Conservation (phyloP, 2,329 filamentous ascomycete genomes). For the Beauveria pseudobassiana region DNA sequence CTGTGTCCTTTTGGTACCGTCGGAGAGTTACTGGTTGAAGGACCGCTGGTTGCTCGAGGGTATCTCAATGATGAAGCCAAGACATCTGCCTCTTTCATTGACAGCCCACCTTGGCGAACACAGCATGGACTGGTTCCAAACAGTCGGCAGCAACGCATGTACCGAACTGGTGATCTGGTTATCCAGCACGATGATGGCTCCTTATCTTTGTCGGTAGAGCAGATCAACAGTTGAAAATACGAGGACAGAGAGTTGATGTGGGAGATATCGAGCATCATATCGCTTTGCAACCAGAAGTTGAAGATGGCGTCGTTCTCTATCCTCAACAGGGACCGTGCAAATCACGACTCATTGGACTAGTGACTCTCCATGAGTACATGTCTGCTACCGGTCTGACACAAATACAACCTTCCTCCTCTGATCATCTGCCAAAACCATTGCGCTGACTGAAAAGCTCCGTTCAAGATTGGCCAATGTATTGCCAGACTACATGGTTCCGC, state of each 20-base stretch:
- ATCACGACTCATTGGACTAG: background rate
- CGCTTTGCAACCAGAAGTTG: background rate
- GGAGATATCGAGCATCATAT: background rate
- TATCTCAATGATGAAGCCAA: constrained; percentile 34
- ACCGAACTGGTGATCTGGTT: constrained; percentile 6
- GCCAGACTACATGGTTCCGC: background rate
- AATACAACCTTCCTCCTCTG: background rate
- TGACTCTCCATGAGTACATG: background rate
- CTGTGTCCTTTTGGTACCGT: constrained; percentile 19
- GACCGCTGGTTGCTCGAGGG: constrained; percentile 40
- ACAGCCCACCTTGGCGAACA: constrained; percentile 16
- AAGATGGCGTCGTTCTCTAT: background rate
- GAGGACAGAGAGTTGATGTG: background rate
- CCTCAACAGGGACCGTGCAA: background rate
- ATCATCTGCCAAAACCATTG: background rate
- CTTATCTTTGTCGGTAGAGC: background rate
- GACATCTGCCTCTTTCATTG: constrained; percentile 25
- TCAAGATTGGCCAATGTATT: background rate
- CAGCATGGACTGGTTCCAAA: background rate
- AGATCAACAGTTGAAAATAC: background rate
- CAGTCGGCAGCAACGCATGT: constrained; percentile 6
- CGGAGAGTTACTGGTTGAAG: constrained; percentile 31
- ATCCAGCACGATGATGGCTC: background rate
- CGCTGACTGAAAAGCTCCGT: background rate
- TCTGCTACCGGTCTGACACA: background rate